Percentiles rank a stretch among this genome's conserved stretches.
These are phyloP conservation scores for Xylaria digitata DNA, from an alignment of 2,329 filamentous ascomycete species.

Conservation along the genomic window DNA sequence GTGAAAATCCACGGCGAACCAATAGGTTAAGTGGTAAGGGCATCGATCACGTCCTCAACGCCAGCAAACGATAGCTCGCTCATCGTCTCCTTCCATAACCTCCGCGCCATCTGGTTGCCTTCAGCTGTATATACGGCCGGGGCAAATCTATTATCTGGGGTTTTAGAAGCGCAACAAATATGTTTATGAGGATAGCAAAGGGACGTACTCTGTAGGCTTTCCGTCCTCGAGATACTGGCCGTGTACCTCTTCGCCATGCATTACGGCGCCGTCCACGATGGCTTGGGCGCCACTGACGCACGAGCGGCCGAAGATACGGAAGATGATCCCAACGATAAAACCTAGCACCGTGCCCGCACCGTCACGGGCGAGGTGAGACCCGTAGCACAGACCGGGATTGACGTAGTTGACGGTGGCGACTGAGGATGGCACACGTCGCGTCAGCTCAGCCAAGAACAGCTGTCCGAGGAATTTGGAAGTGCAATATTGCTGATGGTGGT, in stretches of 20 bases:
- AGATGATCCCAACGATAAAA: slow-evolving; percentile 21
- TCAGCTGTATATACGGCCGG: slow-evolving; percentile 34
- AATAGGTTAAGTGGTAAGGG: background rate
- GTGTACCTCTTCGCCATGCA: slow-evolving; percentile 31
- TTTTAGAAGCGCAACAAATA: slow-evolving; percentile 9
- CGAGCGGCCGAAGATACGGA: slow-evolving; percentile 30
- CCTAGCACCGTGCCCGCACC: slow-evolving; percentile 28
- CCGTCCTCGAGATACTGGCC: slow-evolving; percentile 31
- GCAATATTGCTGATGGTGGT: slow-evolving; percentile 37
- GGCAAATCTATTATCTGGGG: slow-evolving; percentile 16
- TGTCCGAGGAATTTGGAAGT: slow-evolving; percentile 48
- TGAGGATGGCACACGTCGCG: slow-evolving; percentile 43
- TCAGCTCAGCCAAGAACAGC: slow-evolving; percentile 48
- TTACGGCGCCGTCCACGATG: slow-evolving; percentile 27
- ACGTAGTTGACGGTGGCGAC: slow-evolving; percentile 32
- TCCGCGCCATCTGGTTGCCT: slow-evolving; percentile 26
- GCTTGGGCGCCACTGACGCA: slow-evolving; percentile 24
- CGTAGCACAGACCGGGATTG: slow-evolving; percentile 38
- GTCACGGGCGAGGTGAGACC: slow-evolving; percentile 30
- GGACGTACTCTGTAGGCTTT: slow-evolving; percentile 22
- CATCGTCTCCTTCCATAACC: slow-evolving; percentile 37
- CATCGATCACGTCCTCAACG: slow-evolving; percentile 22
- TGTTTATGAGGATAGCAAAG: background rate
- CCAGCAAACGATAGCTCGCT: slow-evolving; percentile 31
- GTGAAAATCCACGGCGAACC: background rate